phyloP scores from a whole-genome alignment of 2,329 filamentous ascomycete genomes.

The Calonectria hawksworthii region DNA sequence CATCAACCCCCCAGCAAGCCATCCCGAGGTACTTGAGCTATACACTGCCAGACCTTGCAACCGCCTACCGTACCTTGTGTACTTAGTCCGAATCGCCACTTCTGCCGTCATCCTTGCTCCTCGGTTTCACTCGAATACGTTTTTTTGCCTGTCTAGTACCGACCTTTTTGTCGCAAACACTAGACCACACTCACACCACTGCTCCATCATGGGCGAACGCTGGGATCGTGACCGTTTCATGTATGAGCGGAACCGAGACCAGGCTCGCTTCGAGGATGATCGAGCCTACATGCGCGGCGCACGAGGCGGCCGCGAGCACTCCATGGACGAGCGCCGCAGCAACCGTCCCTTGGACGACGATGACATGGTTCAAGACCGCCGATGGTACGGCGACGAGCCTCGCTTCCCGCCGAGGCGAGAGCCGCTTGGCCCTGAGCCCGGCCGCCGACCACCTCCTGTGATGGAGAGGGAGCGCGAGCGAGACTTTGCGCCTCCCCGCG shows the following conservation, averaged over 20 bases:
- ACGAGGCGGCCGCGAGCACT: slow-evolving; percentile 59
- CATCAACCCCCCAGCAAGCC: slow-evolving; percentile 4
- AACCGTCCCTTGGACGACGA: slow-evolving; percentile 64
- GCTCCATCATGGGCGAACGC: slow-evolving; percentile 50
- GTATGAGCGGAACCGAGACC: slow-evolving; percentile 55
- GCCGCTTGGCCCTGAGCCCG: slow-evolving; percentile 57
- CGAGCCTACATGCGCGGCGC: slow-evolving; percentile 56
- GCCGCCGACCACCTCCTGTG: slow-evolving; percentile 67
- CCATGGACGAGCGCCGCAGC: slow-evolving; percentile 61
- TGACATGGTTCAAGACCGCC: slow-evolving; percentile 62
- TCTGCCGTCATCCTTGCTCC: background rate
- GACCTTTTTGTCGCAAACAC: slow-evolving; percentile 22
- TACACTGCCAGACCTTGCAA: background rate
- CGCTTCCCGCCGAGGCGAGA: slow-evolving; percentile 53
- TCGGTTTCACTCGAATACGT: slow-evolving; percentile 25
- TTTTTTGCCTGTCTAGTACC: slow-evolving; percentile 24
- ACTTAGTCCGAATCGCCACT: background rate
- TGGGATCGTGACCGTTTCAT: slow-evolving; percentile 70
- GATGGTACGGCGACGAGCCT: slow-evolving; percentile 69
- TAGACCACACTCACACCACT: background rate
- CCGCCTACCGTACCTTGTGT: background rate
- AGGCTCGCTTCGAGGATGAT: slow-evolving; percentile 69
- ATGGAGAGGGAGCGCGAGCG: slow-evolving; percentile 70
- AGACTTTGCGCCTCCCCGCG: slow-evolving; percentile 57
- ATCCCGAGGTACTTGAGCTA: slow-evolving; percentile 6